Evolutionary conservation across 306 rosid genomes (phyloP).

Genomic region (Albizia julibrissin): DNA sequence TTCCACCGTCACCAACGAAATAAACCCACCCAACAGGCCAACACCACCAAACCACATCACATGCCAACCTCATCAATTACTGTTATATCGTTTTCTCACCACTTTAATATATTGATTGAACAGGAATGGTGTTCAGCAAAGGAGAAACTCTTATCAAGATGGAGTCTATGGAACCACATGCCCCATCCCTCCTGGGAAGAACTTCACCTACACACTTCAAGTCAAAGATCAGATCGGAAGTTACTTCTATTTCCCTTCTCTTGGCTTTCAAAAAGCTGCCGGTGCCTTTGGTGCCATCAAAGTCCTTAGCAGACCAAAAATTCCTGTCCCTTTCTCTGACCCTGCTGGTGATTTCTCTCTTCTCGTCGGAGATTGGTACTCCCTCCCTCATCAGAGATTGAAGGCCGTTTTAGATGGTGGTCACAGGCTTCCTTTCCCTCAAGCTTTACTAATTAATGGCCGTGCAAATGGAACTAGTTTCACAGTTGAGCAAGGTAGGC

Average conservation of each 20-base stretch:
- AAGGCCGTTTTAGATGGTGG: constrained; percentile 64
- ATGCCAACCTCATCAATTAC: constrained; percentile 26
- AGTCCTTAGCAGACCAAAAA: constrained; percentile 81
- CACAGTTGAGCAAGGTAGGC: constrained; percentile 71
- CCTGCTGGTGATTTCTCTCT: constrained; percentile 71
- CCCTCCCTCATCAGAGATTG: constrained; percentile 61
- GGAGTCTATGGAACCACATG: constrained; percentile 91
- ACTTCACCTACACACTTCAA: constrained; percentile 85
- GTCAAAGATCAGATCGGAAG: constrained; percentile 91
- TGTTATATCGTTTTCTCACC: neutral
- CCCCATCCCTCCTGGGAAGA: constrained; percentile 89
- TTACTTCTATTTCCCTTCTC: constrained; percentile 88
- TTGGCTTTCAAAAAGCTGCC: constrained; percentile 82
- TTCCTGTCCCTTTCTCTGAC: constrained; percentile 91
- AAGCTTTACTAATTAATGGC: constrained; percentile 77
- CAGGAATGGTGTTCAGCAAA: constrained; percentile 90
- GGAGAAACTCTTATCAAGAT: constrained; percentile 83
- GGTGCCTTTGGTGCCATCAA: constrained; percentile 84
- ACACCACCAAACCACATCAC: neutral
- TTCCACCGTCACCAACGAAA: neutral
- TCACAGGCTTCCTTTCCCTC: constrained; percentile 73
- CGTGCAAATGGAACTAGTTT: constrained; percentile 60
- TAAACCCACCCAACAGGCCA: neutral
- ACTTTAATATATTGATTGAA: neutral
- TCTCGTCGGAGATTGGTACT: constrained; percentile 95